Conservation (phyloP, 352 stramenopile species). For the Globisporangium emineosum region DNA sequence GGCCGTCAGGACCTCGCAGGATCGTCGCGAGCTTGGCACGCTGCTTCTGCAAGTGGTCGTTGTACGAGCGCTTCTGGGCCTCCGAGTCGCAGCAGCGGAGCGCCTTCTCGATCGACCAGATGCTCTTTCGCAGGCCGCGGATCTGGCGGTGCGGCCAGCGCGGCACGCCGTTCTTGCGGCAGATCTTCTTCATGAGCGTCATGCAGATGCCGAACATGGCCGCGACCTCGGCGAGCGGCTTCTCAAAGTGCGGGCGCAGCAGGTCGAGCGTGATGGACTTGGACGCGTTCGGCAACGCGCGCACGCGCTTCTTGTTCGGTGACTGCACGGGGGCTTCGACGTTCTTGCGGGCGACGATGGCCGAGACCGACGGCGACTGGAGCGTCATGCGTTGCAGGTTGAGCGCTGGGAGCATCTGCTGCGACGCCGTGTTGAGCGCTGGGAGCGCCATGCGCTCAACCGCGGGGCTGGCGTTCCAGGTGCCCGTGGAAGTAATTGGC, state of each 20-base stretch:
- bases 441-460: constrained; percentile 56
- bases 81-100: constrained; percentile 65
- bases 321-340: constrained; percentile 23
- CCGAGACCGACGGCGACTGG: constrained; percentile 18
- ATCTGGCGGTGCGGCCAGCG: constrained; percentile 78
- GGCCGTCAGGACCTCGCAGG: constrained; percentile 50
- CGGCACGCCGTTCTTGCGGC: constrained; percentile 70
- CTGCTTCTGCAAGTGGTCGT: constrained; percentile 72
- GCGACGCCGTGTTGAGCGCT: constrained; percentile 27
- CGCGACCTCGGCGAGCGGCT: constrained; percentile 67
- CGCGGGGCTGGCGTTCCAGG: neutral
- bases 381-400: constrained; percentile 21
- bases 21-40: constrained; percentile 68
- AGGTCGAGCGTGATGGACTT: constrained; percentile 75
- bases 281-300: constrained; percentile 69
- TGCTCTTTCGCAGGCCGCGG: constrained; percentile 67
- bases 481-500: neutral
- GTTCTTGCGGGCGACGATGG: constrained; percentile 4
- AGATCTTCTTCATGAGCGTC: constrained; percentile 87
- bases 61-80: constrained; percentile 60
- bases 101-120: constrained; percentile 79
- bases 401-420: constrained; percentile 15
- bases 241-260: constrained; percentile 73
- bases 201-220: constrained; percentile 79
- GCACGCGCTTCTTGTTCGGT: constrained; percentile 67